Base-by-base conservation (phyloP, 2,329 filamentous ascomycete genomes). In the Sporothrix schenckii region DNA sequence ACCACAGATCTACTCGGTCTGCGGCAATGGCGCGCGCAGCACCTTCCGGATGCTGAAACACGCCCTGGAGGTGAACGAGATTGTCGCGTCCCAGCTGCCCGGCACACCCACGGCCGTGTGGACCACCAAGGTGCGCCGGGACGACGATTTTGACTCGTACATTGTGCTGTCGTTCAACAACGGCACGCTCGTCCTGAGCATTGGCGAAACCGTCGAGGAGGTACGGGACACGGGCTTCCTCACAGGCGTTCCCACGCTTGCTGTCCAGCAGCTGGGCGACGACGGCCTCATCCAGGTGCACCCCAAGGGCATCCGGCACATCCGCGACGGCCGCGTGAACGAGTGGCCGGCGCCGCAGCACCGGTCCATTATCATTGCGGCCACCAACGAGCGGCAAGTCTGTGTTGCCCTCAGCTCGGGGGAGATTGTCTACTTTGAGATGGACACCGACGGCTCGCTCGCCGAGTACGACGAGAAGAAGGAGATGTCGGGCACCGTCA, bases 371-470 rank as follows among this genome's bases (percentile, higher is more conserved):
- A 93, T 98, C 61, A 93, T 94, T 10, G 96, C 94, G 47, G 91
- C 94, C 1, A 95, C 94, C 19, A 99, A 99, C 77, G 90, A 94
- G 76, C 89, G 92, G 54, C 95, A 99, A 80, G 92, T 99, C 34
- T 93, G 93, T 3, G 90, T 98, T 66, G 95, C 95, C 0, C 84
- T 99, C 34, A 98, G 94, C 78, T 97, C 94, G 10, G 94, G 94
- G 50, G 95, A 99, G 79, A 94, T 99, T 73, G 92, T 97, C 54
- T 99, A 98, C 78, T 99, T 99, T 75, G 96, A 99, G 79, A 94
- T 97, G 89, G 95, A 97, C 76, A 87, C 88, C 0, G 94, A 98
- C 79, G 94, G 94, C 41, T 92, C 92, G 3, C 84, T 98, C 44
- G 93, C 93, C 47, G 94, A 98, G 81, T 97, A 97, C 74, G 92